These are phyloP conservation scores for Inonotus obliquus DNA, from an alignment of 1,284 basidiomycete genomes.

Conservation along the genomic window DNA sequence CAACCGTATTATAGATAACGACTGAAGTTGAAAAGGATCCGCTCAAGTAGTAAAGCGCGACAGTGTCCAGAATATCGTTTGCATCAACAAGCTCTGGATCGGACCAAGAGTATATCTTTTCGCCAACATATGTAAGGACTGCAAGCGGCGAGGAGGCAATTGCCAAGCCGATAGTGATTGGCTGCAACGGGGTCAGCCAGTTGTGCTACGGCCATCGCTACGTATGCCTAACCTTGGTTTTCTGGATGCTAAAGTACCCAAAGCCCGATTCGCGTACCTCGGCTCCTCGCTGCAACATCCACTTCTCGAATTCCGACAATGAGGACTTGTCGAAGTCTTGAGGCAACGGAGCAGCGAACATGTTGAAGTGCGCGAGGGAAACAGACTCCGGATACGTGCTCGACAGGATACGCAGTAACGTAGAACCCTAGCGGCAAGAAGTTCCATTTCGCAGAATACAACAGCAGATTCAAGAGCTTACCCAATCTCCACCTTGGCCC, in stretches of 20 bases:
- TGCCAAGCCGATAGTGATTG: slow-evolving; percentile 23
- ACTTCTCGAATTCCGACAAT: slow-evolving; percentile 10
- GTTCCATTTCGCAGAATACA: not conserved
- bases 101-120: slow-evolving; percentile 24
- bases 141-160: slow-evolving; percentile 21
- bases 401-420: slow-evolving; percentile 20
- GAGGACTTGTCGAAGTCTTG: not conserved
- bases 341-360: slow-evolving; percentile 15
- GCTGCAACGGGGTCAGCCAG: slow-evolving; percentile 11
- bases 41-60: slow-evolving; percentile 23
- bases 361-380: slow-evolving; percentile 22
- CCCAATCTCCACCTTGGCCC: slow-evolving; percentile 25
- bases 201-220: not conserved
- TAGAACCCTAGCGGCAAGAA: slow-evolving; percentile 21
- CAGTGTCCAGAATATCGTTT: slow-evolving; percentile 21
- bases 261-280: slow-evolving; percentile 18
- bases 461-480: not conserved
- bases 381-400: slow-evolving; percentile 18
- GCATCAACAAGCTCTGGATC: slow-evolving; percentile 20
- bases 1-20: slow-evolving; percentile 23
- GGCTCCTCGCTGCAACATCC: slow-evolving; percentile 12
- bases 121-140: slow-evolving; percentile 23
- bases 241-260: slow-evolving; percentile 21
- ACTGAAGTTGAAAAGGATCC: slow-evolving; percentile 22
- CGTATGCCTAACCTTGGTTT: slow-evolving; percentile 18